Evolutionary conservation across 345 rosid genomes (phyloP).

Genomic region (Populus pruinosa): DNA sequence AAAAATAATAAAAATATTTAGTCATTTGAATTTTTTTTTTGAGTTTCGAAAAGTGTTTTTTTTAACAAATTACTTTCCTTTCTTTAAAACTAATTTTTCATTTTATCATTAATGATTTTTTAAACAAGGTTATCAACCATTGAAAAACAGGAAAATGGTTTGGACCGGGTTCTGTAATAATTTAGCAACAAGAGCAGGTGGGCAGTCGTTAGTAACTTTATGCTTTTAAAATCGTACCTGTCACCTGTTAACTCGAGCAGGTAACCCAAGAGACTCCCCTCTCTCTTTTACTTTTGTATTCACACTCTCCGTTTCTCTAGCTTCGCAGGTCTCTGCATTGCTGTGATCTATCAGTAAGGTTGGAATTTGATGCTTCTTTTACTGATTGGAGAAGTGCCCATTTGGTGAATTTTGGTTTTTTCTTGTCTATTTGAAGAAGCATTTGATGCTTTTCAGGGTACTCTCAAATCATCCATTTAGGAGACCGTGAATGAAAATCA

Average conservation of each 20-base stretch:
- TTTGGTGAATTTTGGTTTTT: slow-evolving; percentile 37
- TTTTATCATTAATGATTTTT: too few species aligned
- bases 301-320: slow-evolving; percentile 23
- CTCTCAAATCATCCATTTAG: slow-evolving; percentile 19
- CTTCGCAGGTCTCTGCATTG: slow-evolving; percentile 18
- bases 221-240: slow-evolving; percentile 54
- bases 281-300: not conserved
- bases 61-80: too few species aligned
- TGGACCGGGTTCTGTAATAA: slow-evolving; percentile 52
- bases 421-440: slow-evolving; percentile 47
- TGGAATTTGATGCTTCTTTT: slow-evolving; percentile 62
- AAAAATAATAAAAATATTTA: too few species aligned
- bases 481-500: slow-evolving; percentile 26
- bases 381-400: slow-evolving; percentile 43
- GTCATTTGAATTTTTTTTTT: too few species aligned
- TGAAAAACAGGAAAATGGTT: too few species aligned
- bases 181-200: slow-evolving; percentile 56
- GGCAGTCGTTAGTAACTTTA: slow-evolving; percentile 47
- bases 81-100: too few species aligned
- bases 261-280: slow-evolving; percentile 27
- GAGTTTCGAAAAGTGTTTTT: too few species aligned
- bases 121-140: too few species aligned
- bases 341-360: slow-evolving; percentile 36
- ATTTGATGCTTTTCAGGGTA: slow-evolving; percentile 50
- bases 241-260: slow-evolving; percentile 52